Evolutionary conservation across 2,329 filamentous ascomycete species (phyloP), one percentile per base, ranked within the genome.

Genomic region (Pyricularia sp.): DNA sequence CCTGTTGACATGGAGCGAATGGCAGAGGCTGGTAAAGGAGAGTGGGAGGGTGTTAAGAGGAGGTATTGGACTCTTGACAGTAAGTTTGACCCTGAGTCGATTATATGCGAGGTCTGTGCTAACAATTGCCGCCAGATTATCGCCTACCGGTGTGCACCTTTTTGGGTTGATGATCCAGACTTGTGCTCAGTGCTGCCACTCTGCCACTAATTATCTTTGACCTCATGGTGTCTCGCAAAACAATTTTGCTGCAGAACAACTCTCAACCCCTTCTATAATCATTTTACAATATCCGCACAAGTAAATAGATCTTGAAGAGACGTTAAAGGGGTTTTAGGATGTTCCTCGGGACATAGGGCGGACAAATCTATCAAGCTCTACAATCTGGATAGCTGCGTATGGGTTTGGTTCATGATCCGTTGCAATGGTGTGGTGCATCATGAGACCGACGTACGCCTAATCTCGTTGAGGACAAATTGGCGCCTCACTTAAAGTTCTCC

Each of bases 1-100:
- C 81, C 86, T 6, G 91, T 98, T 17, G 89, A 92, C 20, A 88
- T 86, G 79, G 79, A 83, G 67, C 80, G 80, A 69, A 80, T 97
- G 68, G 86, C 89, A 14, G 82, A 88, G 73, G 85, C 87, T 55
- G 90, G 89, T 6, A 82, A 88, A 77, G 88, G 87, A 28, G 92
- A 94, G 75, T 99, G 95, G 95, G 86, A 92, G 72, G 94, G 94
- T 0, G 92, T 97, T 17, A 88, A 91, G 76, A 87, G 94, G 74
- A 88, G 91, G 70, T 98, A 98, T 78, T 98, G 94, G 94, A 91
- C 90, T 33, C 82, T 98, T 68, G 88, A 93, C 71, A 88, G 85
- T 87, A 77, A 82, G 85, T 81, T 64, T 10, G 26, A 31, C 69
- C 50, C 17, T 42, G 68, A 59, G 17, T 69, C 50, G n/a, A 58